Base-by-base conservation (phyloP, 2,329 filamentous ascomycete species). In the Aureobasidium sp. region DNA sequence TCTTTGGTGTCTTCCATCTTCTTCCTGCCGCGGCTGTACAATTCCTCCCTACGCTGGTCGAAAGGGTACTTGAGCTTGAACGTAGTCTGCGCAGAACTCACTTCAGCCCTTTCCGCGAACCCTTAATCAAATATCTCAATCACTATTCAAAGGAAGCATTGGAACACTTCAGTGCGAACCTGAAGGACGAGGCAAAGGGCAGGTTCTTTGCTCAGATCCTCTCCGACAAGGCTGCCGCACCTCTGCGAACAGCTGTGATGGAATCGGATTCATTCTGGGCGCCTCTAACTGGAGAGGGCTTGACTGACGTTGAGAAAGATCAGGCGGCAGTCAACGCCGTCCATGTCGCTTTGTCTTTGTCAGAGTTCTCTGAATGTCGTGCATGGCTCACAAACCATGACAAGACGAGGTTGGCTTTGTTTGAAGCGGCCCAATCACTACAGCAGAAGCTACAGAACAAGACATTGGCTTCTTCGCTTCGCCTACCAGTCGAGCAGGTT, bases 1-100 rank as follows among this genome's bases (percentile, higher is more conserved):
- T 97, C 60, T 88, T 99, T 73, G 94, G 96, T 71, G 93, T 99
- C 62, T 99, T 99, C 74, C 92, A 97, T 72, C 82, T 99, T n/a
- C 81, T 99, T 5, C 94, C 95, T 0, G 83, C 90, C 0, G 91
- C 91, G 11, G 95, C 95, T 1, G 90, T 92, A 64, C 86, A 87
- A 17, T 99, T 99, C 73, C 91, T 97, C 74, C 90, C 92, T 64
- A 85, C 89, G 34, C 83, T 99, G 47, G 90, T 97, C 53, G 89
- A 96, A 67, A 90, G 89, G 57, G 90, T 96, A n/a, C 80, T 99
- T 62, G 88, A 91, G 45, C 81, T 99, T 0, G 94, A 99, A 73
- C 84, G 88, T 59, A 89, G 88, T 66, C 79, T 99, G 42, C 85
- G 94, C 36, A 81, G 94, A 64, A 99, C 94, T 1, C 88, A 92